Evolutionary conservation across 768 basidiomycete genomes (phyloP).

Genomic region (Leccinum olivaceopallidum): DNA sequence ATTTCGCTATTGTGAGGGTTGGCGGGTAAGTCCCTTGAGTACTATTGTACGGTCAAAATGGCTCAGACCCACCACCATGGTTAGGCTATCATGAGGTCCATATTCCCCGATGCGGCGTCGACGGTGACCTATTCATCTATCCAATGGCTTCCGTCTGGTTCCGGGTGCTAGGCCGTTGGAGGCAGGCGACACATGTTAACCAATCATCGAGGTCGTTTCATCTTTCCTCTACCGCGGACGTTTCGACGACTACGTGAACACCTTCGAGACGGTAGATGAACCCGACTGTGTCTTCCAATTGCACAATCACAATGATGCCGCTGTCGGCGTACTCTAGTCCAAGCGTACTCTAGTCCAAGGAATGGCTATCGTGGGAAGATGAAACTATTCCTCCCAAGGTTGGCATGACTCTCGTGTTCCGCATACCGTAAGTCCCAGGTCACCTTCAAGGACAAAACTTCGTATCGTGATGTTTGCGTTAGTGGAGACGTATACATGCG

Average conservation of each 20-base stretch:
- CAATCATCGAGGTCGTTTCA: conserved; percentile 91
- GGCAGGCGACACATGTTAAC: conserved; percentile 85
- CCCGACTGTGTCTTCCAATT: conserved; percentile 83
- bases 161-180: conserved; percentile 73
- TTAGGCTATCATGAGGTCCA: conserved; percentile 98
- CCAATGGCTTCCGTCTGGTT: conserved; percentile 93
- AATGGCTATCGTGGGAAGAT: conserved; percentile 98
- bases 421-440: conserved; percentile 72
- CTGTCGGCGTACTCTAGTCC: conserved; percentile 71
- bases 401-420: conserved; percentile 88
- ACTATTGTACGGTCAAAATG: not conserved
- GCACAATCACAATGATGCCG: conserved; percentile 66
- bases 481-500: conserved; percentile 85
- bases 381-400: conserved; percentile 72
- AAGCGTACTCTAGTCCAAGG: conserved; percentile 62
- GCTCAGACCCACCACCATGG: conserved; percentile 13
- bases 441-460: conserved; percentile 88
- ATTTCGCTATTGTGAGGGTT: conserved; percentile 97
- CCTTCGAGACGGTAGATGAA: conserved; percentile 91
- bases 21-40: conserved; percentile 70
- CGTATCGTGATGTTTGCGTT: conserved; percentile 79
- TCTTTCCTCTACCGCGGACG: conserved; percentile 96
- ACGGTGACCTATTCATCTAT: conserved; percentile 96
- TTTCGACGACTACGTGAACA: conserved; percentile 93
- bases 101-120: conserved; percentile 90